These are phyloP conservation scores for Gardenia jasminoides DNA, from an alignment of 257 asterid genomes.

Conservation along the genomic window DNA sequence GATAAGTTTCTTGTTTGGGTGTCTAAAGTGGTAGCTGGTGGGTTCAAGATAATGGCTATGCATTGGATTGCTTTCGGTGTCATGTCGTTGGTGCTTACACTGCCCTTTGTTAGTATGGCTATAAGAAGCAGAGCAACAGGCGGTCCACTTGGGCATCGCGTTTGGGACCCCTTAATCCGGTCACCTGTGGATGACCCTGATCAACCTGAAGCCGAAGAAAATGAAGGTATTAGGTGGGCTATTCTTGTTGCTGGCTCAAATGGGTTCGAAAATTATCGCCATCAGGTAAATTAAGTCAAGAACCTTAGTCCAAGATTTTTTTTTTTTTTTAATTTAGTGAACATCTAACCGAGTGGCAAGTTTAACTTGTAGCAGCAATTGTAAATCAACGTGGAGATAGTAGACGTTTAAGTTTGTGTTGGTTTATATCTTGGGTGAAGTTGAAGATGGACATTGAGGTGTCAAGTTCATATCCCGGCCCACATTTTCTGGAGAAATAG, in stretches of 20 bases:
- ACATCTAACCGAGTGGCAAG: no score
- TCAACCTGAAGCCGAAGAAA: slow-evolving; percentile 17
- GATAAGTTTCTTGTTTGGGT: not conserved
- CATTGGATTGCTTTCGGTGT: slow-evolving; percentile 11
- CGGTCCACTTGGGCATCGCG: slow-evolving; percentile 13
- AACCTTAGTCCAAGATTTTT: not conserved
- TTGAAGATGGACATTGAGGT: not conserved
- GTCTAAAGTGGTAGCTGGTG: not conserved
- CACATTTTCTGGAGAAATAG: no score
- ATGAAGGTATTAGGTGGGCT: slow-evolving; percentile 70
- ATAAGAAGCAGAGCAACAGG: slow-evolving; percentile 14
- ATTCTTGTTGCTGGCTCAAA: slow-evolving; percentile 91
- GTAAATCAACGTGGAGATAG: not conserved
- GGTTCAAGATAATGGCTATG: slow-evolving; percentile 35
- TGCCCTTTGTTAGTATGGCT: slow-evolving; percentile 19
- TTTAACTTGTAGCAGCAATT: no score
- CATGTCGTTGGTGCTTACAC: slow-evolving; percentile 26
- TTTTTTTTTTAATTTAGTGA: not conserved
- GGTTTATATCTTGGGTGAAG: not conserved
- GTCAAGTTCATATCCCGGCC: no score
- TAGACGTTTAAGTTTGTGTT: not conserved
- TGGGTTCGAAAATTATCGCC: slow-evolving; percentile 82
- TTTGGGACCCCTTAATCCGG: slow-evolving; percentile 71
- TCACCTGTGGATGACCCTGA: slow-evolving; percentile 47
- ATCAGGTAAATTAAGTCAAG: slow-evolving; percentile 48